Conservation (phyloP, 768 basidiomycete genomes). For the button mushroom (Agaricus bisporus) region DNA sequence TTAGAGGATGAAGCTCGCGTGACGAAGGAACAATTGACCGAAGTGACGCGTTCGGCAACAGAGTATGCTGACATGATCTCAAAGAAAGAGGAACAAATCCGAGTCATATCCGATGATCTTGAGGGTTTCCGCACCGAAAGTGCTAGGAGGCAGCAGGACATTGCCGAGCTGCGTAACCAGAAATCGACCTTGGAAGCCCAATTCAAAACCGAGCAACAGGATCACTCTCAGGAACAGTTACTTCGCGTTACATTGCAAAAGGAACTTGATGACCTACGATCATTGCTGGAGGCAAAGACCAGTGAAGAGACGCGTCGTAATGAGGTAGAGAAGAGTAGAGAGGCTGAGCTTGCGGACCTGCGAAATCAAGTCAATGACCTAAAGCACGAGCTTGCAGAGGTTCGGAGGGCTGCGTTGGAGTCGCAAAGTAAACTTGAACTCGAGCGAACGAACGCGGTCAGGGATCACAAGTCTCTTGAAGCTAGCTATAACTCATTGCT, state of each 20-base stretch:
- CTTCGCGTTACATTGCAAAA: slow-evolving; percentile 61
- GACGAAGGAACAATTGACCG: slow-evolving; percentile 69
- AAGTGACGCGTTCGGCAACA: slow-evolving; percentile 68
- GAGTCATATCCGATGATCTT: slow-evolving; percentile 46
- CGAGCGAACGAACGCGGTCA: slow-evolving; percentile 60
- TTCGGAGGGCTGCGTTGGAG: slow-evolving; percentile 56
- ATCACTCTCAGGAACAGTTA: slow-evolving; percentile 36
- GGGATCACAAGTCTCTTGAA: slow-evolving; percentile 56
- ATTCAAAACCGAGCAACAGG: slow-evolving; percentile 51
- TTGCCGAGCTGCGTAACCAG: slow-evolving; percentile 63
- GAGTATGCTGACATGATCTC: slow-evolving; percentile 74
- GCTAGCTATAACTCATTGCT: slow-evolving; percentile 60
- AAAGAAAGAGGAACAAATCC: slow-evolving; percentile 71
- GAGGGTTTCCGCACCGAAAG: slow-evolving; percentile 50
- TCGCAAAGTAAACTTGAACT: slow-evolving; percentile 68
- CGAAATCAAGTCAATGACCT: slow-evolving; percentile 56
- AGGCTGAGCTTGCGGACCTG: slow-evolving; percentile 72
- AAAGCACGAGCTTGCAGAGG: slow-evolving; percentile 61
- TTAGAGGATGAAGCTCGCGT: slow-evolving; percentile 67
- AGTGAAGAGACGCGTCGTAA: slow-evolving; percentile 79
- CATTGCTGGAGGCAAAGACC: slow-evolving; percentile 78
- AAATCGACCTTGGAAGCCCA: slow-evolving; percentile 62
- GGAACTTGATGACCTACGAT: slow-evolving; percentile 83
- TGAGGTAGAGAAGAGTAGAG: slow-evolving; percentile 84
- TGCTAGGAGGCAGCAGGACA: slow-evolving; percentile 47